These are phyloP conservation scores for Triticum dicoccoides DNA, from an alignment of 176 grass and related monocot species.

Conservation along the genomic window DNA sequence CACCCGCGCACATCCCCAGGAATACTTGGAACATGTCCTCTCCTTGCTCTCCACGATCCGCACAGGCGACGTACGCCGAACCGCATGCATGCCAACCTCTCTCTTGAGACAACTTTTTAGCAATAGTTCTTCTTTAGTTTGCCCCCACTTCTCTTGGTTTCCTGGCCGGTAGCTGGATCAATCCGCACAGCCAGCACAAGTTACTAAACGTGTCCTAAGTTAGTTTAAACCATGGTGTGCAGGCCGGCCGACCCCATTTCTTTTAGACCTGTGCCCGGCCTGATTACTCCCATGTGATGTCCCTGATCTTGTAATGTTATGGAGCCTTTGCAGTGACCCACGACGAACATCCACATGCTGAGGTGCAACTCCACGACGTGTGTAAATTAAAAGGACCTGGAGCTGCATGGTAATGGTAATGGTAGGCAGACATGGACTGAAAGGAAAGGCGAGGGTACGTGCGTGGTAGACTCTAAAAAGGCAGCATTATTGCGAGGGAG, in stretches of 20 bases:
- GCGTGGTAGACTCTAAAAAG: slow-evolving; percentile 10
- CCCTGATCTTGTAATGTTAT: not conserved
- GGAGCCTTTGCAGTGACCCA: no score
- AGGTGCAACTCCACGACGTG: not conserved
- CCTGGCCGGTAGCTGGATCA: slow-evolving; percentile 14
- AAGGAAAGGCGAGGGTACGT: not conserved
- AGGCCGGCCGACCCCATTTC: not conserved
- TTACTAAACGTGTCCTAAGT: slow-evolving; percentile 47
- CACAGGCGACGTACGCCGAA: slow-evolving; percentile 24
- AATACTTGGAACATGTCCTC: slow-evolving; percentile 67
- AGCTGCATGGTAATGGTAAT: no score
- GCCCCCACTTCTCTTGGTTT: slow-evolving; percentile 52
- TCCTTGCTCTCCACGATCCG: slow-evolving; percentile 34
- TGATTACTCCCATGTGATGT: not conserved
- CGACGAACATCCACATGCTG: not conserved
- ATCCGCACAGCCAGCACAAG: slow-evolving; percentile 28
- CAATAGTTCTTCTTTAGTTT: slow-evolving; percentile 2
- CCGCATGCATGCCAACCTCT: not conserved
- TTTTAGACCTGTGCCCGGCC: not conserved
- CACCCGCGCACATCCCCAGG: slow-evolving; percentile 21
- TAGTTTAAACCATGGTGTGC: not conserved
- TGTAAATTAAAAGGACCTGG: not conserved
- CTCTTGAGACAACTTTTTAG: slow-evolving; percentile 17
- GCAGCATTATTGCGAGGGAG: not conserved
- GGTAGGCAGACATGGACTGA: not conserved